Percentiles rank a stretch among this genome's conserved stretches.
Evolutionary conservation across 2,329 filamentous ascomycete species (phyloP).

Genomic region (Aspergillus fijiensis): DNA sequence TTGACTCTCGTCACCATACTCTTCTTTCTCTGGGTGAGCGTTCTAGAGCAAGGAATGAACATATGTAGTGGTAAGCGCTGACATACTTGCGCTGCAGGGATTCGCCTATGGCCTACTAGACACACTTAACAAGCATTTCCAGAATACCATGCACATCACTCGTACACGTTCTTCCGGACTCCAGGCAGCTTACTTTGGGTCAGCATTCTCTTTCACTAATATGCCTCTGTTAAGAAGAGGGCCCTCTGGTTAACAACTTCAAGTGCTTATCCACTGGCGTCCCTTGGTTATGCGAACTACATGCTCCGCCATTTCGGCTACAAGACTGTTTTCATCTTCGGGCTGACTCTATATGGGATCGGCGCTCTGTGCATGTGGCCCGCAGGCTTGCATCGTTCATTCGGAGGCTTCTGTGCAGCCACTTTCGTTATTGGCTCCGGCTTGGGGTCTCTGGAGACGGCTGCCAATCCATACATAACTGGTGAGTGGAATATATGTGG

Average conservation of each 20-base stretch:
- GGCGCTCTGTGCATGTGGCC: conserved; percentile 85
- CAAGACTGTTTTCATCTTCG: conserved; percentile 76
- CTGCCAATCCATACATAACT: conserved; percentile 73
- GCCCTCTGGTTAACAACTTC: not conserved
- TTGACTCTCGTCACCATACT: conserved; percentile 49
- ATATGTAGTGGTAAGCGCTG: not conserved
- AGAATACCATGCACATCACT: conserved; percentile 55
- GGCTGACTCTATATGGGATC: conserved; percentile 66
- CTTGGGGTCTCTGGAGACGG: conserved; percentile 71
- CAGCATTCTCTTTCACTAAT: conserved; percentile 18
- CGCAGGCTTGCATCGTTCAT: conserved; percentile 69
- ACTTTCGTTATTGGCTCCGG: conserved; percentile 74
- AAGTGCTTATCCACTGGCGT: conserved; percentile 55
- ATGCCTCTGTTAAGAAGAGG: not conserved
- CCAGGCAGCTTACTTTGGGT: conserved; percentile 66
- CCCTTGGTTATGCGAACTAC: conserved; percentile 55
- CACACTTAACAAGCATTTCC: conserved; percentile 58
- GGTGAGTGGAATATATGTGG: conserved; percentile 32
- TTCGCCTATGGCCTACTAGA: conserved; percentile 53
- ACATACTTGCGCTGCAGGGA: conserved; percentile 30
- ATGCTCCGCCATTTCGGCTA: conserved; percentile 74
- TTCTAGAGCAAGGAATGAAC: not conserved
- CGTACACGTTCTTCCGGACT: conserved; percentile 61
- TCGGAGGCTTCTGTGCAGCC: conserved; percentile 69
- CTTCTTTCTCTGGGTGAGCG: conserved; percentile 54